Conservation (phyloP, 306 rosid species). For the Oemleria cerasiformis region DNA sequence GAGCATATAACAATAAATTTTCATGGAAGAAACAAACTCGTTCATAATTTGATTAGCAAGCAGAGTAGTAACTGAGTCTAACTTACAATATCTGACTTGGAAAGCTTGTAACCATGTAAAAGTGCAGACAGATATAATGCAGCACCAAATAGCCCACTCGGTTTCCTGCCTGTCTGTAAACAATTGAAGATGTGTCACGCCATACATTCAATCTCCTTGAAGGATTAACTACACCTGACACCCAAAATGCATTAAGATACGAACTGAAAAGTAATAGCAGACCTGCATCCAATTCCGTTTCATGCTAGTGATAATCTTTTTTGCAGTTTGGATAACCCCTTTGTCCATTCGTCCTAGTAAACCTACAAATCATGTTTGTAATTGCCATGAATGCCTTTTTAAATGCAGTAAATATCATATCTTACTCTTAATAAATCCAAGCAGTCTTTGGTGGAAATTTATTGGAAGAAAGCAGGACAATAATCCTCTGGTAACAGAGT, state of each 20-base stretch:
- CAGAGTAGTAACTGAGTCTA: constrained; percentile 16
- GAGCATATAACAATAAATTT: not conserved
- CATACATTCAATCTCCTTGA: constrained; percentile 5
- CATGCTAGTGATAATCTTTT: constrained; percentile 71
- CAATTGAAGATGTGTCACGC: not conserved
- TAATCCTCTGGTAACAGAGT: no score
- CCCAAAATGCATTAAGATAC: not conserved
- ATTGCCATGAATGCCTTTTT: not conserved
- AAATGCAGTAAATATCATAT: not conserved
- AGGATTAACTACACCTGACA: no score
- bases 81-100: constrained; percentile 83
- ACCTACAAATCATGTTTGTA: constrained; percentile 22
- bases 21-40: not conserved
- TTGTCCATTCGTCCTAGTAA: constrained; percentile 41
- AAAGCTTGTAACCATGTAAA: constrained; percentile 61
- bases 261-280: not conserved
- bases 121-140: constrained; percentile 80
- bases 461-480: no score
- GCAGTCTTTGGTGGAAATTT: no score
- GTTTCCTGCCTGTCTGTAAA: constrained; percentile 84
- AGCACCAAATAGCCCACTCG: constrained; percentile 88
- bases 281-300: constrained; percentile 98
- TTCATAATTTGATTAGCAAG: constrained; percentile 8
- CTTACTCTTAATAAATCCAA: no score
- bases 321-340: constrained; percentile 64